These are phyloP conservation scores for Pseudoscleropodium purum DNA, from an alignment of 225 moss, liverwort and hornwort genomes.

Conservation along the genomic window DNA sequence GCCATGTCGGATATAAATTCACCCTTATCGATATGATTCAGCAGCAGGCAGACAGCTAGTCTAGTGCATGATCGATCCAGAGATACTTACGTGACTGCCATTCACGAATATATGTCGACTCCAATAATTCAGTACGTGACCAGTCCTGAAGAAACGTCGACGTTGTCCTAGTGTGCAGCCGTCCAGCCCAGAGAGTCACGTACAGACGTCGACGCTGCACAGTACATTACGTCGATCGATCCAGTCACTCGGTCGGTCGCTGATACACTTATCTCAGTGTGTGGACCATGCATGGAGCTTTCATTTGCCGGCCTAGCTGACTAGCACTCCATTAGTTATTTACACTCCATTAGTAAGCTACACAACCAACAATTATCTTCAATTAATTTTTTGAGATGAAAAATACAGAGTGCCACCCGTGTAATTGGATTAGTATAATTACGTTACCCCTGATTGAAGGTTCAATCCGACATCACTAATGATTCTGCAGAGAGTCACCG, in stretches of 20 bases:
- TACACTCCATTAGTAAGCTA: neutral
- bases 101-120: too few species aligned
- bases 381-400: too few species aligned
- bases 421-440: too few species aligned
- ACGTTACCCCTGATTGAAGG: too few species aligned
- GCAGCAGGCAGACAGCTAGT: too few species aligned
- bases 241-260: neutral
- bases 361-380: too few species aligned
- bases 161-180: neutral
- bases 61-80: neutral
- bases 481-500: too few species aligned
- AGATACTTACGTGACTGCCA: neutral
- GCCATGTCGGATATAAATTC: neutral
- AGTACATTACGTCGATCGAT: neutral
- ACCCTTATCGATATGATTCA: neutral
- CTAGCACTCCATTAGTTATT: neutral
- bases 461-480: too few species aligned
- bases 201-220: neutral
- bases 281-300: neutral
- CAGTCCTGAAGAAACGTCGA: neutral
- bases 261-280: too few species aligned
- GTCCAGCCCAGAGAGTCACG: neutral
- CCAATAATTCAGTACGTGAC: neutral
- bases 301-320: neutral
- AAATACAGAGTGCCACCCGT: too few species aligned